Evolutionary conservation across 2,329 filamentous ascomycete genomes (phyloP), one percentile per base, ranked within the genome.

Genomic region (Fusarium coffeatum): DNA sequence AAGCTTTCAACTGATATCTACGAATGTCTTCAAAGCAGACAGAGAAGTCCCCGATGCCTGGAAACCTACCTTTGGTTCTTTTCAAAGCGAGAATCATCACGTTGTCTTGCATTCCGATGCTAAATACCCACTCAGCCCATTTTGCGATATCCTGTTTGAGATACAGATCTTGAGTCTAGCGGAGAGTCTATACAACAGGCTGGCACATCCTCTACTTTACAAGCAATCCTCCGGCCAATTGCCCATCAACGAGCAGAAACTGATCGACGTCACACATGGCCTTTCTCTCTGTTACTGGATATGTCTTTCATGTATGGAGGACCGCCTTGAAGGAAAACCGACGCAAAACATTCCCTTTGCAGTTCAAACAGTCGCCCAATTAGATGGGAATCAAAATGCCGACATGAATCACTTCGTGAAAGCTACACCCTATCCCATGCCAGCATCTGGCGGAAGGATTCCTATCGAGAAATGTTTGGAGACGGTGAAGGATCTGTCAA

Each of bases 401-500:
- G 32, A 37, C 32, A 37, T 37, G 9, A 16, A 34, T 0, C 2
- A 8, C 1, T 2, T 34, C 8, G 16, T 34, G 5, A 34, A 6
- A 18, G 32, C 16, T 6, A 37, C 32, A 0, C 32, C 32, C 16
- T 18, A 2, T 37, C 18, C 16, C 0, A 18, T 37, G 32, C 32
- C 32, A 0, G 5, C 16, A 11, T 18, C 32, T 4, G 32, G 32
- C 1, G 9, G 0, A 18, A 34, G 0, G 0, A 4, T 34, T 11
- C 9, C 16, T 3, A 11, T 34, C 2, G 32, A 18, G 1, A 34
- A 11, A 18, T 34, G 32, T 11, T 37, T 37, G 9, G 5, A 18
- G 0, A 4, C 5, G 0, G 8, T 18, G 1, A 18, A 34, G 0
- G 32, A 18, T 10, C 16, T 37, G 32, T 18, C 32, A 37, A 18